Base-by-base conservation (phyloP, 768 basidiomycete species). In the Baorangia bicolor region DNA sequence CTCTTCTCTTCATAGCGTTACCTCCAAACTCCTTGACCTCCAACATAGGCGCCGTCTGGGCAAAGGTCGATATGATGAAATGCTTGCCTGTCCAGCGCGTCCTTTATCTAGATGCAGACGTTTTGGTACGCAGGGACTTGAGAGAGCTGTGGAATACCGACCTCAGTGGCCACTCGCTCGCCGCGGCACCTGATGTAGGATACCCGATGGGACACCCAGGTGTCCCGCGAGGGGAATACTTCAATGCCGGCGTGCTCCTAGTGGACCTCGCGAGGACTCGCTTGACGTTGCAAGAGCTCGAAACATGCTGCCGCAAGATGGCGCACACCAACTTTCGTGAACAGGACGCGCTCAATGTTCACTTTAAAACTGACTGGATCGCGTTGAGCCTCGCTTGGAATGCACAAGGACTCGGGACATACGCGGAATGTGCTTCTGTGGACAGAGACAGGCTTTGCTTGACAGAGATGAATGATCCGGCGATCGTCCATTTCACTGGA, bases 401-500 rank as follows among this genome's bases (percentile, higher is more conserved):
- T 53, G 82, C 81, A 4, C 81, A 82, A 46, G 83, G 83, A 5
- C 68, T 83, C 28, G 81, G 81, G 12, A 81, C 82, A 11, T 85
- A 83, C 57, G 79, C 78, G 5, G 62, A 65, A 16, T 62, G 60
- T 38, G 53, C 67, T 11, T 69, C 72, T 12, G 46, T 55, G 6
- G 77, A 81, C 25, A 69, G 80, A 48, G 65, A 72, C 2, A 43
- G 27, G 9, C 55, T 78, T 20, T 56, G 65, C 31, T 57, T 80
- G 35, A 60, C 60, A 8, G 69, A 68, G 30, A 75, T 79, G 75
- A 55, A 65, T 20, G 67, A 79, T 37, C 77, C 80, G 0, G 59
- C 58, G 11, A 76, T 85, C 56, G 79, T 84, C 13, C 84, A 83
- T 61, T 85, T 85, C 67, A 82, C 82, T 3, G 82, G 84, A 2